Evolutionary conservation across 208 protist species (phyloP).

Genomic region (Trypanosomatidae sp.): DNA sequence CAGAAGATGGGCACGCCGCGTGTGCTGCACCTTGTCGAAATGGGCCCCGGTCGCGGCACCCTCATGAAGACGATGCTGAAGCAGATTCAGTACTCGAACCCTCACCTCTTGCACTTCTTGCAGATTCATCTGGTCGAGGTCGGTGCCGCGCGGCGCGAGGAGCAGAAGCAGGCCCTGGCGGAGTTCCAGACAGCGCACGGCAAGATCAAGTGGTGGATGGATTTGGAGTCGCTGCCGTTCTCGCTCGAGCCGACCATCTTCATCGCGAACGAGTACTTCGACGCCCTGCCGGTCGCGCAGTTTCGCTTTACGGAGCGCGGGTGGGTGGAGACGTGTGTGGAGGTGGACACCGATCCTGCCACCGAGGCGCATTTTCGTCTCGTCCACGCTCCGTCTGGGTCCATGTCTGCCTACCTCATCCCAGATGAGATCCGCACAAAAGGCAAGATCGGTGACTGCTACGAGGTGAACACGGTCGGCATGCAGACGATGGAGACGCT

Average conservation of each 20-base stretch:
- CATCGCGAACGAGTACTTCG: slow-evolving; percentile 92
- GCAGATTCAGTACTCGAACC: slow-evolving; percentile 83
- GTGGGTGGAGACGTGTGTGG: slow-evolving; percentile 92
- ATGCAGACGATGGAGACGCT: slow-evolving; percentile 89
- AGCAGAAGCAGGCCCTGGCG: slow-evolving; percentile 79
- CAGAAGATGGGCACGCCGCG: slow-evolving; percentile 92
- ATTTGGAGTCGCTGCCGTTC: slow-evolving; percentile 81
- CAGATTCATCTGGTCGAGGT: slow-evolving; percentile 89
- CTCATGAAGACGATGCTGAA: slow-evolving; percentile 90
- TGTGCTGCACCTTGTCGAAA: slow-evolving; percentile 87
- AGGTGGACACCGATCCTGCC: slow-evolving; percentile 85
- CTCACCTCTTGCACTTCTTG: slow-evolving; percentile 89
- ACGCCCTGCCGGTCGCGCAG: slow-evolving; percentile 91
- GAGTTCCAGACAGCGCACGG: slow-evolving; percentile 84
- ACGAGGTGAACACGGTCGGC: slow-evolving; percentile 85
- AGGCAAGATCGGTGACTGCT: slow-evolving; percentile 71
- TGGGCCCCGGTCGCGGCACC: slow-evolving; percentile 85
- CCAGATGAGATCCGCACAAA: slow-evolving; percentile 76
- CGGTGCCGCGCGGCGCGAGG: slow-evolving; percentile 74
- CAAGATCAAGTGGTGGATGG: slow-evolving; percentile 91
- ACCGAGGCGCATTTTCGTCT: slow-evolving; percentile 86
- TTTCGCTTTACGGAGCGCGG: slow-evolving; percentile 92
- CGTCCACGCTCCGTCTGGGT: slow-evolving; percentile 86
- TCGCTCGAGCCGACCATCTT: slow-evolving; percentile 86
- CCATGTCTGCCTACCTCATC: slow-evolving; percentile 87